A percentile compares a stretch with the other conserved stretches of the same genome.
Conservation (phyloP, 768 basidiomycete species). For the Chiua virens region DNA sequence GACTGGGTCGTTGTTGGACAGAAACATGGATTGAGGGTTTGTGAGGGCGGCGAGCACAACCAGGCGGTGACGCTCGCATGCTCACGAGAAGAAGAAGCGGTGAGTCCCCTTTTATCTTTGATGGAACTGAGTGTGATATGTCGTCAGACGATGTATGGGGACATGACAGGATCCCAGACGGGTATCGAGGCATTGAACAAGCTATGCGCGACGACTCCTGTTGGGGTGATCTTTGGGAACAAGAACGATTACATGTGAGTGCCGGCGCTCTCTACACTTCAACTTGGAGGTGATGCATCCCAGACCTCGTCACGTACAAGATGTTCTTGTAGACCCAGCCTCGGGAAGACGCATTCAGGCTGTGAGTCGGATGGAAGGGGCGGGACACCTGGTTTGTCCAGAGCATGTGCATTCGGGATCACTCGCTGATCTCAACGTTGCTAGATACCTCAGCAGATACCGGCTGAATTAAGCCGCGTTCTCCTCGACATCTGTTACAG, state of each 20-base stretch:
- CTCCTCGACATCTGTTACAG: conserved; percentile 25
- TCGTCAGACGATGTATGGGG: conserved; percentile 61
- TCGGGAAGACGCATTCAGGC: conserved; percentile 25
- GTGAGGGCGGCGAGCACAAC: conserved; percentile 31
- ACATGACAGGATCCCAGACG: conserved; percentile 51
- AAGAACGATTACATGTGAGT: conserved; percentile 55
- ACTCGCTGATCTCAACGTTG: neutral
- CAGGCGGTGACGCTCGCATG: conserved; percentile 53
- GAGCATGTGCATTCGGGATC: no score
- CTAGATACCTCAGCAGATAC: conserved; percentile 30
- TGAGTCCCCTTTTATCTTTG: conserved; percentile 31
- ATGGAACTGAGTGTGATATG: neutral
- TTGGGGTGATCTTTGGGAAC: conserved; percentile 55
- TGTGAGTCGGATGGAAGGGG: conserved; percentile 23
- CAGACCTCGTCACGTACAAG: conserved; percentile 33
- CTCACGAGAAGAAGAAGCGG: conserved; percentile 61
- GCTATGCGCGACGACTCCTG: conserved; percentile 40
- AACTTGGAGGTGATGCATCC: neutral
- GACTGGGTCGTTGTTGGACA: conserved; percentile 17
- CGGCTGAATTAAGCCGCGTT: conserved; percentile 23
- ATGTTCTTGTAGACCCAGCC: conserved; percentile 28
- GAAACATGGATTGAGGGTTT: conserved; percentile 47
- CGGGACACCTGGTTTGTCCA: conserved; percentile 34
- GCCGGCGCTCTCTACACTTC: neutral
- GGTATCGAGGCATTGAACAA: conserved; percentile 50